Evolutionary conservation across 2,329 filamentous ascomycete genomes (phyloP), one percentile per base, ranked within the genome.

Genomic region (Fusarium acutatum): DNA sequence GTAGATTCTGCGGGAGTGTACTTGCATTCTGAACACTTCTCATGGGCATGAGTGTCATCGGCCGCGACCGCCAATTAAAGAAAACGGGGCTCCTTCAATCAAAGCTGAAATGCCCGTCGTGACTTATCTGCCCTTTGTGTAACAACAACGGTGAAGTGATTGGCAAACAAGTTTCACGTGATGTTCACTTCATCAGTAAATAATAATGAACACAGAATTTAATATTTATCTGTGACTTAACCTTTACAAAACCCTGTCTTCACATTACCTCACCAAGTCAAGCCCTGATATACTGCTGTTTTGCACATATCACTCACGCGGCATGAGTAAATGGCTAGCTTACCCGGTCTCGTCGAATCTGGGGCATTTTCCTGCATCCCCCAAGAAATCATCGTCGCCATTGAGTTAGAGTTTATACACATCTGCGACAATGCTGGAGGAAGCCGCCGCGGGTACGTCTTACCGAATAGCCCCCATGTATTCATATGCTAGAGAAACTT

Each of bases 1-100:
- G 26, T 24, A 24, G 14, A 35, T 37, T 37, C 32, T 32, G 41
- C 8, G 7, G 56, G 56, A 18, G 56, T 34, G 4, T 59, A 59
- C 20, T 7, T 59, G 11, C 56, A 59, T 20, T 50, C 32, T 17
- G 56, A 59, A 11, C 56, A 59, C 26, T 59, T 59, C 34, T 59
- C 56, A 9, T 59, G 56, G 56, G 56, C 56, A 18, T 59, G 4
- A 22, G 13, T 4, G 24, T 11, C 43, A 5, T 28, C 3, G 43
- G 20, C 2, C 41, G 24, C 8, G 2, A 20, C 6, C 1, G 14
- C 11, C 3, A 15, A 5, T 46, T 10, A 7, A 15, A 24, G 14
- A 47, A 30, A 30, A 14, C 20, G 20, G 30, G 20, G 6, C 44
- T 22, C 4, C 7, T 28, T 20, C 12, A 14, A 20, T 13, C 24